Conservation (phyloP, 306 rosid genomes). For the Pyrus pyrifolia region DNA sequence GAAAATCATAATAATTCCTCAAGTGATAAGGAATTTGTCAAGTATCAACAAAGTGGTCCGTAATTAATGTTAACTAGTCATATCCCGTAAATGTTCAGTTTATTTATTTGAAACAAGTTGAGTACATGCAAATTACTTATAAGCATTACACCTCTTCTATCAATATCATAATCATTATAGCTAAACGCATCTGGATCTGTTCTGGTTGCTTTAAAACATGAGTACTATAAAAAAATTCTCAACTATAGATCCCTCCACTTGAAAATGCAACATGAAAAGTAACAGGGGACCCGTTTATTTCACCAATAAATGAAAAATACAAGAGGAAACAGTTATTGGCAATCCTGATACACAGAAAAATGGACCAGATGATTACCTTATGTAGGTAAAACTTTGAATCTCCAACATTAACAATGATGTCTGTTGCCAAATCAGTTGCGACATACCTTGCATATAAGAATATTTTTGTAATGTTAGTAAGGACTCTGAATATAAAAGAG, state of each 20-base stretch:
- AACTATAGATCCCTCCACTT: background rate
- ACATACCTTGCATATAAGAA: constrained; percentile 64
- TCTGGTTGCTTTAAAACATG: background rate
- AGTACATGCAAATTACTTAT: background rate
- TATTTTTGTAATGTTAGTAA: background rate
- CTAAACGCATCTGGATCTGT: background rate
- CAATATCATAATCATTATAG: background rate
- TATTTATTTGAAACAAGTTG: background rate
- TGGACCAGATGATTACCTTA: constrained; percentile 46
- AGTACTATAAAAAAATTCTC: background rate
- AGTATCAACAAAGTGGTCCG: background rate
- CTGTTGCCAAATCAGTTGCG: constrained; percentile 78
- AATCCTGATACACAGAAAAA: background rate
- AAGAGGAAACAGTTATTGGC: background rate
- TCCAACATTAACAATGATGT: constrained; percentile 52
- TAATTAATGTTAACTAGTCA: background rate
- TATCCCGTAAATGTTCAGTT: background rate
- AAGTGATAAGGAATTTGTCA: background rate
- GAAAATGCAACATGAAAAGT: background rate
- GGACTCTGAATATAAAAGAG: background rate
- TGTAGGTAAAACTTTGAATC: constrained; percentile 75
- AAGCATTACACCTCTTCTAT: background rate
- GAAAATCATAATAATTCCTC: background rate
- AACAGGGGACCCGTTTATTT: background rate
- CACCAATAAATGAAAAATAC: background rate